Evolutionary conservation across 2,329 filamentous ascomycete genomes (phyloP).

Genomic region (Sclerotinia spermophila): DNA sequence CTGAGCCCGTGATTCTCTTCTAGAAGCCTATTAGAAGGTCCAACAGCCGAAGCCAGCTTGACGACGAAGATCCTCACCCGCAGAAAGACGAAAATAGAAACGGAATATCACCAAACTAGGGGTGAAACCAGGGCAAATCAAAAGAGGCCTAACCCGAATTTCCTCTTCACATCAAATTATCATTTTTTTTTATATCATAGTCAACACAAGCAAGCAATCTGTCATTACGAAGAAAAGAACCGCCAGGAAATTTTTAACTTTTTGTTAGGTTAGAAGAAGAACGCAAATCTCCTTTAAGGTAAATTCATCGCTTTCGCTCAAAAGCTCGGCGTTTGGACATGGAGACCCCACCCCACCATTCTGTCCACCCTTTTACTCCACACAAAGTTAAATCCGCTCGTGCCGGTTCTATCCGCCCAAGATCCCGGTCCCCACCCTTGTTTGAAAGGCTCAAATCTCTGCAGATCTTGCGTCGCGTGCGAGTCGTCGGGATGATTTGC

Average conservation of each 20-base stretch:
- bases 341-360: conserved; percentile 12
- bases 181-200: not conserved
- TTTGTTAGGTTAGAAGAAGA: not conserved
- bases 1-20: not conserved
- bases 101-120: not conserved
- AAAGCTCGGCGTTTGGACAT: conserved; percentile 12
- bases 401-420: conserved; percentile 6
- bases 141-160: not conserved
- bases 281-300: not conserved
- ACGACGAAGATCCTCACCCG: conserved; percentile 1
- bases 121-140: not conserved
- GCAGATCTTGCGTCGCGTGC: not conserved
- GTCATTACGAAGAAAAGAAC: not conserved
- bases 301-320: conserved; percentile 9
- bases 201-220: not conserved
- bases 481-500: not conserved
- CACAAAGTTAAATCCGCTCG: not conserved
- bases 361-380: not conserved
- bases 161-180: not conserved
- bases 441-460: not conserved
- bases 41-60: not conserved
- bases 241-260: not conserved
- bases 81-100: conserved; percentile 10
- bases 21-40: not conserved
- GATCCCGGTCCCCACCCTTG: not conserved